Percentiles rank a stretch among this genome's conserved stretches.
phyloP scores from a whole-genome alignment of 441 rosid species.

The Dalechampia spathulata region DNA sequence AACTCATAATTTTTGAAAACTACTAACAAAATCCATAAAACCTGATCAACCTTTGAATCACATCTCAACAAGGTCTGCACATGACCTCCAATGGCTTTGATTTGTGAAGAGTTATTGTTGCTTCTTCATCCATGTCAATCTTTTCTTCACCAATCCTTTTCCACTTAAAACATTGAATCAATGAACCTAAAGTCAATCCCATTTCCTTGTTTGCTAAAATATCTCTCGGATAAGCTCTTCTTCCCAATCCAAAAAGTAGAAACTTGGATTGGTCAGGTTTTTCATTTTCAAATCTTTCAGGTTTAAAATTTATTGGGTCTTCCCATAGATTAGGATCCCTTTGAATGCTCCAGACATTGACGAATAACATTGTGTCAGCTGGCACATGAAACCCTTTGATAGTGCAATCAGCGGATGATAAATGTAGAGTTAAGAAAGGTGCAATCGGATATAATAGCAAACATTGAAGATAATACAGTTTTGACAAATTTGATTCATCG shows the following conservation, averaged over 20 bases:
- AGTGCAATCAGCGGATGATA: neutral
- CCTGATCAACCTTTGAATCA: too few species aligned
- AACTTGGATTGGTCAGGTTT: neutral
- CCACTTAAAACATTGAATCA: constrained; percentile 1
- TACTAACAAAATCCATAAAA: too few species aligned
- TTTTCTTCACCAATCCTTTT: neutral
- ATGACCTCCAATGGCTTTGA: neutral
- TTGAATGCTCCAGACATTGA: neutral
- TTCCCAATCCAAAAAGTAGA: neutral
- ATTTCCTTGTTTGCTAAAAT: neutral
- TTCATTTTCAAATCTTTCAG: neutral
- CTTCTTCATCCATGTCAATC: constrained; percentile 22
- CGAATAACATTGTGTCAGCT: too few species aligned
- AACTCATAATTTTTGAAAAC: too few species aligned
- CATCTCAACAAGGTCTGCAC: neutral
- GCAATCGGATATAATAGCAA: neutral
- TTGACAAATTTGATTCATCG: neutral
- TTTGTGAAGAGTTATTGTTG: constrained; percentile 9
- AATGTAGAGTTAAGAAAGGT: neutral
- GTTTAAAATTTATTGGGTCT: neutral
- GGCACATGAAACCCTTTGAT: neutral
- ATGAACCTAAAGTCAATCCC: neutral
- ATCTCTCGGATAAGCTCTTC: neutral
- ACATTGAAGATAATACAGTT: neutral
- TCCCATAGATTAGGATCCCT: neutral